These are phyloP conservation scores for Silybum marianum DNA, from an alignment of 129 eudicot species.

Conservation along the genomic window DNA sequence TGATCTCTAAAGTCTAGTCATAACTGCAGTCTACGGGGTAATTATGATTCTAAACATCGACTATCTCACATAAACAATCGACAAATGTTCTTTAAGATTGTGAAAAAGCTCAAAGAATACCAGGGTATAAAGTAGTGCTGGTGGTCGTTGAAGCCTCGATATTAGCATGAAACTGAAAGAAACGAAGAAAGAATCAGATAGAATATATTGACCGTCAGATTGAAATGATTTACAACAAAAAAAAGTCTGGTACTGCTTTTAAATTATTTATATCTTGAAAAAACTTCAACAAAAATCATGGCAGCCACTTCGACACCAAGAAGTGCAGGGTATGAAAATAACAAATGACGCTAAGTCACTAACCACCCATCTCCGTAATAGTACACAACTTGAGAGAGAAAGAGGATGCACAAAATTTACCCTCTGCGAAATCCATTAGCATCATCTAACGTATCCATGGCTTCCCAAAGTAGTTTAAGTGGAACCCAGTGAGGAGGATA, in stretches of 20 bases:
- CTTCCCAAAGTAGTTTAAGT: conserved; percentile 94
- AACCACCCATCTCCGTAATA: background rate
- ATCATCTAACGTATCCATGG: conserved; percentile 84
- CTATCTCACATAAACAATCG: background rate
- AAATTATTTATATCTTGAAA: background rate
- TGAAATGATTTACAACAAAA: background rate
- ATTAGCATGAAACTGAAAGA: conserved; percentile 84
- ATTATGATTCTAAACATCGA: background rate
- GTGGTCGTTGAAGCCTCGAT: conserved; percentile 84
- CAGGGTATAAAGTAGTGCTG: conserved; percentile 92
- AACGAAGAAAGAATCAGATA: conserved; percentile 3
- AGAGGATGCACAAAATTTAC: conserved; percentile 35
- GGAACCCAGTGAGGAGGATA: conserved; percentile 99
- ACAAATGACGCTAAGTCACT: background rate
- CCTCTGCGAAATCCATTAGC: conserved; percentile 86
- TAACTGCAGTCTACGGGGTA: background rate
- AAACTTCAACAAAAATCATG: background rate
- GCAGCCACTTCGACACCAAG: background rate
- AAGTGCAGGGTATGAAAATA: background rate
- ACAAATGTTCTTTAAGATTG: background rate
- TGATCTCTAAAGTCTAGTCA: background rate
- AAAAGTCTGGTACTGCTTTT: background rate
- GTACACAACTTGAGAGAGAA: background rate
- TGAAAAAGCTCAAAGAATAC: conserved; percentile 36
- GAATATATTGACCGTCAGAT: background rate